A percentile compares a stretch with the other conserved stretches of the same genome.
phyloP scores from a whole-genome alignment of 2,329 filamentous ascomycete genomes.

The Cryoendolithus antarcticus region DNA sequence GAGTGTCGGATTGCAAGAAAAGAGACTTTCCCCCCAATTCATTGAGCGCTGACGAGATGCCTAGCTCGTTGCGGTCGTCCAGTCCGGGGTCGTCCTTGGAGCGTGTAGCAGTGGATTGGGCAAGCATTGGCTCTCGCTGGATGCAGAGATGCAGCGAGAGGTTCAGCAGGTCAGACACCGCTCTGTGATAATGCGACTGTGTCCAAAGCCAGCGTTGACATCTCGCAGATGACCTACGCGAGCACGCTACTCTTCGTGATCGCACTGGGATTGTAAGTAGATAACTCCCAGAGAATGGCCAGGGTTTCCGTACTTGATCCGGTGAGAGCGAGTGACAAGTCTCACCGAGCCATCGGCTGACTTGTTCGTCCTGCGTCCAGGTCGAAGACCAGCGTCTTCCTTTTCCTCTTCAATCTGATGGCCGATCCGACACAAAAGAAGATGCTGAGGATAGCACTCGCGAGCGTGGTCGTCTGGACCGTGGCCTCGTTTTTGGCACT shows the following conservation, averaged over 20 bases:
- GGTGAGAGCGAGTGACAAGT: no score
- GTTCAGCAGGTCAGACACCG: constrained; percentile 3
- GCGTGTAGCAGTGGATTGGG: constrained; percentile 9
- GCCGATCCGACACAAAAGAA: not conserved
- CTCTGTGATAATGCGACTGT: constrained; percentile 7
- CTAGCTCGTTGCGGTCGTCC: constrained; percentile 5
- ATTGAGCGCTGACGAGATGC: not conserved
- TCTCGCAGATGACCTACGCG: constrained; percentile 5
- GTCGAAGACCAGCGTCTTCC: constrained; percentile 4
- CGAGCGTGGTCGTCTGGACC: constrained; percentile 5
- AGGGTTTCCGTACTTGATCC: no score
- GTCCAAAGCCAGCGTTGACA: constrained; percentile 5
- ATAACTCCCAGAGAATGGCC: no score
- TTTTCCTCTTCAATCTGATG: constrained; percentile 3
- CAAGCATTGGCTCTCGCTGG: constrained; percentile 4
- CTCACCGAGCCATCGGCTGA: constrained; percentile 3
- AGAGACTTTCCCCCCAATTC: not conserved
- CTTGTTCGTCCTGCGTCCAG: no score
- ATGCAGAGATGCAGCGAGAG: constrained; percentile 4
- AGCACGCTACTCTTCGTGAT: constrained; percentile 6
- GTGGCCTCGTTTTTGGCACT: constrained; percentile 7
- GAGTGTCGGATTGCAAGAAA: not conserved
- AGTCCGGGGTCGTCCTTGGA: constrained; percentile 5
- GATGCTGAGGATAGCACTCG: constrained; percentile 1
- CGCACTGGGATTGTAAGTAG: constrained; percentile 6